Evolutionary conservation across 495 filamentous ascomycete genomes (phyloP).

Genomic region (Cudoniella acicularis): DNA sequence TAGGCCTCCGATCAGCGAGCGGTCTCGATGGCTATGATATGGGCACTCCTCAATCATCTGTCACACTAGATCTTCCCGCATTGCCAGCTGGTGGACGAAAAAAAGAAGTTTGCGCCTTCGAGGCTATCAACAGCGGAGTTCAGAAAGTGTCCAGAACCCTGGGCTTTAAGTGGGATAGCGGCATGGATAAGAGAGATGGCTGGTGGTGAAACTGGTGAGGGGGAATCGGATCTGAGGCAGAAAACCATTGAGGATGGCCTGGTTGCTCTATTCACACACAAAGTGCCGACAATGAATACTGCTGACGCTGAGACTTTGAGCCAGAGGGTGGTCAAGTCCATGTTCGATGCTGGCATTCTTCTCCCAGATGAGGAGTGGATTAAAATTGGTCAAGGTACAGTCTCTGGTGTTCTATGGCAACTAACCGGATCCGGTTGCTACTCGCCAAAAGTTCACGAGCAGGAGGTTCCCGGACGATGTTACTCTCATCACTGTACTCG

Average conservation of each 20-base stretch:
- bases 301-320: constrained; percentile 91
- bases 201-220: constrained; percentile 63
- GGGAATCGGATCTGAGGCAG: constrained; percentile 71
- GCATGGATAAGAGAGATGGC: constrained; percentile 84
- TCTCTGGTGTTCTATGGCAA: constrained; percentile 89
- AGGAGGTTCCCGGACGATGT: constrained; percentile 71
- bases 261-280: constrained; percentile 87
- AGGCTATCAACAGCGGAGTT: constrained; percentile 83
- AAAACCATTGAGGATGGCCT: constrained; percentile 81
- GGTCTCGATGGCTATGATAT: constrained; percentile 54
- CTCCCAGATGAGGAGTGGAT: constrained; percentile 97
- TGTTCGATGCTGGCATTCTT: constrained; percentile 75
- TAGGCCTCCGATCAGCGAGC: constrained; percentile 44
- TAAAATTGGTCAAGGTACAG: constrained; percentile 70
- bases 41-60: constrained; percentile 46
- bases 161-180: constrained; percentile 87
- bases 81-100: constrained; percentile 66
- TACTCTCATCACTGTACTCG: constrained; percentile 93
- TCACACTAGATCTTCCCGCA: constrained; percentile 65
- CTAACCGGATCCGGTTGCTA: constrained; percentile 93
- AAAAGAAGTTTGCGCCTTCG: constrained; percentile 81
- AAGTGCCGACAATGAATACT: constrained; percentile 98
- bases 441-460: constrained; percentile 73
- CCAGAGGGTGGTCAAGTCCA: constrained; percentile 70
- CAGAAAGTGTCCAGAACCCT: constrained; percentile 82